A percentile compares a stretch with the other conserved stretches of the same genome.
phyloP scores from a whole-genome alignment of 108 stramenopile species.

The Skeletonema tropicum region DNA sequence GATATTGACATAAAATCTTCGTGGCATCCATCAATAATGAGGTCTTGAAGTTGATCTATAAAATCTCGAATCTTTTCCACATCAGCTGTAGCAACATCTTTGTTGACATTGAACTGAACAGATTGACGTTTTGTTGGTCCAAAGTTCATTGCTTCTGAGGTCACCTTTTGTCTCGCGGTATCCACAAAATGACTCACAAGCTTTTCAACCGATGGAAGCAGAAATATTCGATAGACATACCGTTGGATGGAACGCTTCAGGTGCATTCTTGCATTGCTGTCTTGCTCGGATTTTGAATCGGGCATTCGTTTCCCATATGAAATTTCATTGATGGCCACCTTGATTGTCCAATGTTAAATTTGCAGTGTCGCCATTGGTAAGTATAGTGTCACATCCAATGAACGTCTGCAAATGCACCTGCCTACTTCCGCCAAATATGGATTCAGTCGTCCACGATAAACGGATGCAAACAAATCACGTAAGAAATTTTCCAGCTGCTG shows the following conservation, averaged over 20 bases:
- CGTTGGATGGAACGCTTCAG: constrained; percentile 76
- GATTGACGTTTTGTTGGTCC: constrained; percentile 28
- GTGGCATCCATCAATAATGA: constrained; percentile 75
- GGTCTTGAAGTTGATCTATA: constrained; percentile 79
- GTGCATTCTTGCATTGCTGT: constrained; percentile 46
- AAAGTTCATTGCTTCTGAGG: constrained; percentile 37
- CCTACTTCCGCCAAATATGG: constrained; percentile 71
- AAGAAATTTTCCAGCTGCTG: constrained; percentile 75
- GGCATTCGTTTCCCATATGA: constrained; percentile 36
- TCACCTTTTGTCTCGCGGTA: constrained; percentile 43
- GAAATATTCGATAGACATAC: constrained; percentile 78
- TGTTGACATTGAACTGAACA: constrained; percentile 30
- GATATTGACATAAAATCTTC: constrained; percentile 72
- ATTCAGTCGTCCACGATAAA: constrained; percentile 66
- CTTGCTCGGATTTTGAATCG: constrained; percentile 36
- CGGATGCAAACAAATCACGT: constrained; percentile 53
- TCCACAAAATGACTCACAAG: constrained; percentile 74
- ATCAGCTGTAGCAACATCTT: constrained; percentile 49
- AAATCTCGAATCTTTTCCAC: constrained; percentile 66
- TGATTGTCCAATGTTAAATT: constrained; percentile 36
- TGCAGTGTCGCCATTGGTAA: constrained; percentile 16
- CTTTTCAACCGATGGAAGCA: constrained; percentile 64
- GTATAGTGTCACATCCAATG: constrained; percentile 65
- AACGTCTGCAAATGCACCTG: constrained; percentile 87
- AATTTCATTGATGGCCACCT: constrained; percentile 48